A percentile compares a stretch with the other conserved stretches of the same genome.
phyloP scores from a whole-genome alignment of 805 yeast genomes.

The Ogataea philodendri region DNA sequence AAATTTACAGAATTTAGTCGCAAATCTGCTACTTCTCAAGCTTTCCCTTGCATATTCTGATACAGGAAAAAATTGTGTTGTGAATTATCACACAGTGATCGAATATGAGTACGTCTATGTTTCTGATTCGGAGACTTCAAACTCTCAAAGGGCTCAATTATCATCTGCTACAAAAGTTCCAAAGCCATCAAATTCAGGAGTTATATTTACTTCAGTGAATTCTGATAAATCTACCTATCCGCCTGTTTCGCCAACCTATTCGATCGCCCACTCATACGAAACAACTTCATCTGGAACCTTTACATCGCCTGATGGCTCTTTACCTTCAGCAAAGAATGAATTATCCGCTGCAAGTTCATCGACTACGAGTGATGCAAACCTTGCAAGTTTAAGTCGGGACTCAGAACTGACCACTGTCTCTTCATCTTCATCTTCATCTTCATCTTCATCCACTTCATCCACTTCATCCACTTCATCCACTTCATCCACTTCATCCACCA shows the following conservation, averaged over 20 bases:
- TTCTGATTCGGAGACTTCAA: conserved; percentile 1
- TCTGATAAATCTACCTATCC: no score
- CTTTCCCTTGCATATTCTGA: conserved; percentile 2
- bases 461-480: conserved; percentile 11
- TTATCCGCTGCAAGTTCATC: no score
- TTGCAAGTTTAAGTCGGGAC: no score
- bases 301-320: background rate
- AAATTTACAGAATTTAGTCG: no score
- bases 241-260: no score
- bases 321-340: background rate
- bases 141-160: background rate
- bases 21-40: background rate
- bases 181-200: no score
- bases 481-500: conserved; percentile 18
- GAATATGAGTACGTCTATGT: conserved; percentile 19
- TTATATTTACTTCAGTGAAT: no score
- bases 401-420: no score
- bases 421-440: conserved; percentile 6
- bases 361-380: conserved; percentile 1
- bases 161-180: background rate
- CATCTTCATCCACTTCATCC: conserved; percentile 11
- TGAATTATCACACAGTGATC: conserved; percentile 21
- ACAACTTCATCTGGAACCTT: background rate
- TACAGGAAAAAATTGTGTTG: conserved; percentile 12
- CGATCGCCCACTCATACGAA: background rate